Conservation (phyloP, 2,329 filamentous ascomycete genomes). For the Pezicula neosporulosa region DNA sequence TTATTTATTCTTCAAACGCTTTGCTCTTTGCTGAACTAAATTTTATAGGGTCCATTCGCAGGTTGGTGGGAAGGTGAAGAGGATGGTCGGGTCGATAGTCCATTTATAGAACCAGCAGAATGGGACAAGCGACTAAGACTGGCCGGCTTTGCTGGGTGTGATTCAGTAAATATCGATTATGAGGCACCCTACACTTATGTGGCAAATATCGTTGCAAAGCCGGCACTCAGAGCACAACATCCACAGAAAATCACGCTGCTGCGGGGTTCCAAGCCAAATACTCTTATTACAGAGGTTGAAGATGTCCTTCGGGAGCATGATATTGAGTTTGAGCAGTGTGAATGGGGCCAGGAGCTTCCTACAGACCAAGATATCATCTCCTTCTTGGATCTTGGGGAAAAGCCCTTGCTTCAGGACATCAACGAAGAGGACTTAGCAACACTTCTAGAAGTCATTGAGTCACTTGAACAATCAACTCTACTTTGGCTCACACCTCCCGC, state of each 20-base stretch:
- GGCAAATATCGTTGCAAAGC: neutral
- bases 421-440: neutral
- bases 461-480: neutral
- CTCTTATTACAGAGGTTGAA: neutral
- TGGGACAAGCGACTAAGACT: conserved; percentile 12
- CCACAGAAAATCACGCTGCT: neutral
- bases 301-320: neutral
- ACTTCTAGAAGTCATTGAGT: neutral
- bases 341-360: neutral
- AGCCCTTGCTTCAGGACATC: neutral
- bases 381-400: neutral
- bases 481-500: conserved; percentile 1
- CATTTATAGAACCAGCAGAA: neutral
- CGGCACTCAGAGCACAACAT: neutral
- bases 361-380: neutral
- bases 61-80: neutral
- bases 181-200: neutral
- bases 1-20: no score
- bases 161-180: conserved; percentile 5
- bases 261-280: neutral
- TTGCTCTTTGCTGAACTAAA: neutral
- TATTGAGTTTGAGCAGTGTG: neutral
- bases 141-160: conserved; percentile 27
- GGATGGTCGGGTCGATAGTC: neutral
- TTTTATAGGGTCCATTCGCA: neutral